Conservation (phyloP, 805 yeast genomes). For the Nakazawaea ernobii region DNA sequence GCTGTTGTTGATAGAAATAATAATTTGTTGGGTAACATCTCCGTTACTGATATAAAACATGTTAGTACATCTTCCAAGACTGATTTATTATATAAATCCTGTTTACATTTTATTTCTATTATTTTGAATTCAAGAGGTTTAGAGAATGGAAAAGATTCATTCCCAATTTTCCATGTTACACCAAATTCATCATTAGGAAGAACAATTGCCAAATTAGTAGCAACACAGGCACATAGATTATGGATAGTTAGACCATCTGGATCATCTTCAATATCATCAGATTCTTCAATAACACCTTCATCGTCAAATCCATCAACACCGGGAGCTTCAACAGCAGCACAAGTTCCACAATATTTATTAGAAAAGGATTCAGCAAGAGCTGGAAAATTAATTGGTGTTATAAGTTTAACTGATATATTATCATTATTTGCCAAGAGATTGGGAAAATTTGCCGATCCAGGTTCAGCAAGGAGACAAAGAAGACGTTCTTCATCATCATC, state of each 20-base stretch:
- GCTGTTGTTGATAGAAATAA: conserved; percentile 84
- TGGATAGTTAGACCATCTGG: conserved; percentile 68
- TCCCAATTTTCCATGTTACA: conserved; percentile 93
- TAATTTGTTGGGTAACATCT: conserved; percentile 82
- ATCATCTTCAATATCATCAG: conserved; percentile 7
- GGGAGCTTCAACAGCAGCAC: conserved; percentile 4
- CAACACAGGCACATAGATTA: conserved; percentile 86
- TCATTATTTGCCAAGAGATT: conserved; percentile 71
- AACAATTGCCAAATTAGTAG: conserved; percentile 90
- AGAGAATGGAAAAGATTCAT: conserved; percentile 92
- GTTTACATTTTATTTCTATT: conserved; percentile 82
- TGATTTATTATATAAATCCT: conserved; percentile 72
- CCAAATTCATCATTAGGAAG: conserved; percentile 74
- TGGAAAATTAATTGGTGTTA: conserved; percentile 85
- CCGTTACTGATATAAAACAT: conserved; percentile 88
- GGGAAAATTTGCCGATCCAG: conserved; percentile 77
- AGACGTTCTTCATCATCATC: conserved; percentile 50
- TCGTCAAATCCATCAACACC: conserved; percentile 5
- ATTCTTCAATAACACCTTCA: conserved; percentile 9
- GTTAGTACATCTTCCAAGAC: conserved; percentile 86
- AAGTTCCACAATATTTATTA: conserved; percentile 6
- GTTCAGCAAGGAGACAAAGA: conserved; percentile 81
- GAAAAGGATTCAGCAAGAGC: conserved; percentile 43
- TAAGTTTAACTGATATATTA: conserved; percentile 85
- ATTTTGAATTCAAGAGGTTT: conserved; percentile 85